Evolutionary conservation across 345 rosid species (phyloP).

Genomic region (Hibiscus tridactylites): DNA sequence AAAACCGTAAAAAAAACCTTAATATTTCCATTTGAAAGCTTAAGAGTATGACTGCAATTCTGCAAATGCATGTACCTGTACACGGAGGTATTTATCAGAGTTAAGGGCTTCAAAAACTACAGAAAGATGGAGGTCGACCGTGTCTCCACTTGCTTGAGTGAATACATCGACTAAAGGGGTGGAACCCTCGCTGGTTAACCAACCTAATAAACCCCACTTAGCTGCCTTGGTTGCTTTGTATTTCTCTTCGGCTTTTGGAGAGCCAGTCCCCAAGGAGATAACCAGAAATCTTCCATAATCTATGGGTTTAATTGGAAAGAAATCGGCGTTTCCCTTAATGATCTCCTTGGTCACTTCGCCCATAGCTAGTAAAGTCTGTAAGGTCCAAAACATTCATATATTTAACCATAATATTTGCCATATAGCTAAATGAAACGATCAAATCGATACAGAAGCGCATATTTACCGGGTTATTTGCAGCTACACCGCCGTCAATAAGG

Average conservation of each 20-base stretch:
- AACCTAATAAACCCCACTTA: slow-evolving; percentile 56
- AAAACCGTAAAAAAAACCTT: background rate
- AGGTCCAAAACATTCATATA: background rate
- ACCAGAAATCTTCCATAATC: slow-evolving; percentile 46
- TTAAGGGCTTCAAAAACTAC: slow-evolving; percentile 41
- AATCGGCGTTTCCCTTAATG: slow-evolving; percentile 25
- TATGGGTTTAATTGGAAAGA: slow-evolving; percentile 31
- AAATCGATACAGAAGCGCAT: background rate
- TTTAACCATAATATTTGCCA: background rate
- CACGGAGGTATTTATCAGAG: slow-evolving; percentile 32
- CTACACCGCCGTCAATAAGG: slow-evolving; percentile 74
- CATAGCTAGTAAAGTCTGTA: slow-evolving; percentile 25
- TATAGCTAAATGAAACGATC: background rate
- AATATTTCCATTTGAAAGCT: background rate
- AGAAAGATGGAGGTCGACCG: slow-evolving; percentile 54
- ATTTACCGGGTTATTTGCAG: slow-evolving; percentile 68
- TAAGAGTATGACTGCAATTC: background rate
- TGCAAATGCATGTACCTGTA: slow-evolving; percentile 29
- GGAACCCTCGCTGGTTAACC: slow-evolving; percentile 42
- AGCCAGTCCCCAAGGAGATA: slow-evolving; percentile 59
- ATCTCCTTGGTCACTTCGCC: slow-evolving; percentile 35
- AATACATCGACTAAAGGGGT: slow-evolving; percentile 54
- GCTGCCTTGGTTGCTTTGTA: slow-evolving; percentile 39
- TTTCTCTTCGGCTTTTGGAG: slow-evolving; percentile 25
- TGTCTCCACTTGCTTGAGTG: slow-evolving; percentile 52